Evolutionary conservation across 1,284 basidiomycete genomes (phyloP).

Genomic region (Ganoderma leucocontextum): DNA sequence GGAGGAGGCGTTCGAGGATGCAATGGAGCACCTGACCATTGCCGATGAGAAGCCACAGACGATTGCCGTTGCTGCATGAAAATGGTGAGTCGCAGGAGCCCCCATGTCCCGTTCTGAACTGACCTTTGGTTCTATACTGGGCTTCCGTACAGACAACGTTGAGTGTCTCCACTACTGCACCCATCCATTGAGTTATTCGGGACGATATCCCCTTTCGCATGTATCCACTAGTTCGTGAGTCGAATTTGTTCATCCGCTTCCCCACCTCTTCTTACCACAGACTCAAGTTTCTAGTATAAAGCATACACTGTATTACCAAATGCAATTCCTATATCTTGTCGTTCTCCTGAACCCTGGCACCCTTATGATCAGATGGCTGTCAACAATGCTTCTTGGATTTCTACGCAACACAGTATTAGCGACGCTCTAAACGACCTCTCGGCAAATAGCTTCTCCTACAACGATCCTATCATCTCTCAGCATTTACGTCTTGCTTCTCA

Average conservation of each 20-base stretch:
- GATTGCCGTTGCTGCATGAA: constrained; percentile 39
- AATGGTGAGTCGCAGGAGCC: constrained; percentile 15
- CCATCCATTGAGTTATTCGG: background rate
- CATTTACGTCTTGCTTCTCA: background rate
- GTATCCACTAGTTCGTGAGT: constrained; percentile 32
- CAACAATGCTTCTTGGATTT: no score
- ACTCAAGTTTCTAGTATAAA: background rate
- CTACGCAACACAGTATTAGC: background rate
- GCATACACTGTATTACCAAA: constrained; percentile 6
- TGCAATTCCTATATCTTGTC: background rate
- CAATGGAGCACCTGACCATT: constrained; percentile 68
- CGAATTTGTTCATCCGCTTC: background rate
- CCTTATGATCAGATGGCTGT: background rate
- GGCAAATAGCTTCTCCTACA: background rate
- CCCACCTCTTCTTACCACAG: background rate
- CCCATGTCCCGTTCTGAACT: background rate
- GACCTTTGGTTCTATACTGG: background rate
- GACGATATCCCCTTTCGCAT: background rate
- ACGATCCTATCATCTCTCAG: background rate
- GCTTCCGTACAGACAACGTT: background rate
- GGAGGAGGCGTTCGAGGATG: constrained; percentile 67
- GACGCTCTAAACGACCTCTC: background rate
- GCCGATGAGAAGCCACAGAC: constrained; percentile 42
- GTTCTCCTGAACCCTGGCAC: background rate
- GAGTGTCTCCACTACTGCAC: background rate